Conservation (phyloP, 1,139 yeast species). For the Candida buenavistaensis region DNA sequence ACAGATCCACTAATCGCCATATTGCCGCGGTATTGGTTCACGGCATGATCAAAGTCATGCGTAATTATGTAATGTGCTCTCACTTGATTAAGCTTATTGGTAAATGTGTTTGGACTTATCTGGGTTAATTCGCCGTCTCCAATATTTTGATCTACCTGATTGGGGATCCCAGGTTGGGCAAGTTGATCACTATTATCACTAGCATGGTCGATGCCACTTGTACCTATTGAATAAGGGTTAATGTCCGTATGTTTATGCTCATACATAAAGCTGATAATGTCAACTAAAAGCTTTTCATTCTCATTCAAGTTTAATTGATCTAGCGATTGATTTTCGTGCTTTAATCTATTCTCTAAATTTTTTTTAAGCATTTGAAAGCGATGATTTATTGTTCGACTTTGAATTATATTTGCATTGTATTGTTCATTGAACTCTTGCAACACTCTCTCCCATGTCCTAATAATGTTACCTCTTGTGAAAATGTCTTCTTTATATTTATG, state of each 20-base stretch:
- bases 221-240: conserved; percentile 8
- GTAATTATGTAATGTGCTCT: conserved; percentile 6
- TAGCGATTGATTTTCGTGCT: conserved; percentile 16
- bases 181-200: background rate
- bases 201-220: background rate
- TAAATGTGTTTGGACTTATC: conserved; percentile 6
- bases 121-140: conserved; percentile 1
- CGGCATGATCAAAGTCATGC: conserved; percentile 7
- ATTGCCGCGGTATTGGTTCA: conserved; percentile 6
- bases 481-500: conserved; percentile 22
- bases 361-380: conserved; percentile 25
- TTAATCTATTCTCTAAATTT: conserved; percentile 24
- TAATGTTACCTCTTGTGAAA: conserved; percentile 30
- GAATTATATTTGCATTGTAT: conserved; percentile 22
- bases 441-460: conserved; percentile 30
- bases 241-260: conserved; percentile 7
- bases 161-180: background rate
- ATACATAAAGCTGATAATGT: conserved; percentile 13
- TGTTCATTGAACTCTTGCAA: conserved; percentile 24
- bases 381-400: conserved; percentile 31
- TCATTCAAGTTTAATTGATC: conserved; percentile 22
- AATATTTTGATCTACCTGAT: background rate
- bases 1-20: no score
- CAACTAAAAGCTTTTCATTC: conserved; percentile 25
- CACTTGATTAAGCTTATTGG: conserved; percentile 7